These are phyloP conservation scores for Dioscorea zingiberensis DNA, from an alignment of 106 monocot genomes.

Conservation along the genomic window DNA sequence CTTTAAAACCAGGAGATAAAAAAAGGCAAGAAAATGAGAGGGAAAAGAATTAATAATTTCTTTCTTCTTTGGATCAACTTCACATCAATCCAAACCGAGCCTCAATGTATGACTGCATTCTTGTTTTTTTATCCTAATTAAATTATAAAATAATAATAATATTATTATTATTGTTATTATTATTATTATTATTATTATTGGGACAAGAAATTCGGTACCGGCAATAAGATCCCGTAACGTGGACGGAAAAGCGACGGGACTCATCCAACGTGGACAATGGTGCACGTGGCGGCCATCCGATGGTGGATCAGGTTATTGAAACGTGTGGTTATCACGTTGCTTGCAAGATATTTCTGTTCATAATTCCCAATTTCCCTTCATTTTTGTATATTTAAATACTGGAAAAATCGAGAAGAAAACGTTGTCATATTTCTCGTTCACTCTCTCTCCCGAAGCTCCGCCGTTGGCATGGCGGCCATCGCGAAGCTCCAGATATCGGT, in stretches of 20 bases:
- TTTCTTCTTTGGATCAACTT: too few relatives aligned
- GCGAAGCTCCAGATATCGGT: conserved; percentile 14
- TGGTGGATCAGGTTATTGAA: conserved; percentile 23
- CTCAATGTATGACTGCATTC: too few relatives aligned
- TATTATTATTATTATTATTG: too few relatives aligned
- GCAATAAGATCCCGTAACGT: not conserved
- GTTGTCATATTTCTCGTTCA: not conserved
- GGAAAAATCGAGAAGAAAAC: not conserved
- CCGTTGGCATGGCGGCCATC: conserved; percentile 27
- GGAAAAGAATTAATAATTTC: too few relatives aligned
- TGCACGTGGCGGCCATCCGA: not conserved
- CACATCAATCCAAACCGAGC: too few relatives aligned
- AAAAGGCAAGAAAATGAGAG: too few relatives aligned
- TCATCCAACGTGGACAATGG: not conserved
- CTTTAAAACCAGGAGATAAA: too few relatives aligned
- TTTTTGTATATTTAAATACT: too few relatives aligned
- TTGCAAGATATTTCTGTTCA: conserved; percentile 7
- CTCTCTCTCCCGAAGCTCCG: conserved; percentile 1
- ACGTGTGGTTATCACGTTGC: conserved; percentile 88
- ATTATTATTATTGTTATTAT: too few relatives aligned
- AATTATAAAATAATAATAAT: too few relatives aligned
- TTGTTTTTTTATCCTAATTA: too few relatives aligned
- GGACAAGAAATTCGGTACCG: not conserved
- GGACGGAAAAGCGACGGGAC: conserved; percentile 2
- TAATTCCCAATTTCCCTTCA: too few relatives aligned